A percentile compares a stretch with the other conserved stretches of the same genome.
Evolutionary conservation across 441 rosid genomes (phyloP).

Genomic region (Pelargonium citronellum): DNA sequence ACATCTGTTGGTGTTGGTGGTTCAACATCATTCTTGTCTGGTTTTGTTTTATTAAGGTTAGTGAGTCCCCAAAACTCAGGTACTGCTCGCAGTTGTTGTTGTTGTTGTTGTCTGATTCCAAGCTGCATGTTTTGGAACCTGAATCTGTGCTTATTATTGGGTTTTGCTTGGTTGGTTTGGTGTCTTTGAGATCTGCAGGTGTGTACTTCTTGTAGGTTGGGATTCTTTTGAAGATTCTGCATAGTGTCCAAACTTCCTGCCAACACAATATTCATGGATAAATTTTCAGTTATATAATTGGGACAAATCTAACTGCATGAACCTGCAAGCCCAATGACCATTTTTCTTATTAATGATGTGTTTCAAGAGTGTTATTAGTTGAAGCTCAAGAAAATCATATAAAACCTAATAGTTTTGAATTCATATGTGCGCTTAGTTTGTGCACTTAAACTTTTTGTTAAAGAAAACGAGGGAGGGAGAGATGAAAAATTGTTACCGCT

Average conservation of each 20-base stretch:
- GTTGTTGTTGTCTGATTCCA: constrained; percentile 19
- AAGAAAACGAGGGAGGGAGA: background rate
- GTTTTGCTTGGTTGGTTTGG: constrained; percentile 8
- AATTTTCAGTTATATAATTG: too few species aligned
- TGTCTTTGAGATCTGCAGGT: constrained; percentile 20
- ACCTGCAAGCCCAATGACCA: too few species aligned
- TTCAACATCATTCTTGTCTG: constrained; percentile 14
- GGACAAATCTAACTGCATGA: too few species aligned
- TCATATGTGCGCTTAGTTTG: too few species aligned
- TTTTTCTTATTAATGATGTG: too few species aligned
- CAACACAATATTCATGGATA: too few species aligned
- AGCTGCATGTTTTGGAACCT: constrained; percentile 28
- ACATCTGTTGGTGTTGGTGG: constrained; percentile 20
- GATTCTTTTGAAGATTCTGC: constrained; percentile 43
- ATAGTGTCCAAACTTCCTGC: constrained; percentile 59
- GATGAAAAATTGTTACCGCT: constrained; percentile 26
- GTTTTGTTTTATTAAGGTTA: constrained; percentile 6
- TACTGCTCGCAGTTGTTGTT: constrained; percentile 20
- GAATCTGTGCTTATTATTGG: constrained; percentile 11
- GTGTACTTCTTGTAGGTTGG: constrained; percentile 35
- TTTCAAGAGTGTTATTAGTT: too few species aligned
- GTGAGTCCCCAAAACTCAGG: constrained; percentile 24
- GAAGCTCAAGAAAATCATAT: too few species aligned
- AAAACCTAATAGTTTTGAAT: too few species aligned
- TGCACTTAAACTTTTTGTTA: too few species aligned